Conservation (phyloP, 2,329 filamentous ascomycete genomes). For the Colletotrichum sp. region DNA sequence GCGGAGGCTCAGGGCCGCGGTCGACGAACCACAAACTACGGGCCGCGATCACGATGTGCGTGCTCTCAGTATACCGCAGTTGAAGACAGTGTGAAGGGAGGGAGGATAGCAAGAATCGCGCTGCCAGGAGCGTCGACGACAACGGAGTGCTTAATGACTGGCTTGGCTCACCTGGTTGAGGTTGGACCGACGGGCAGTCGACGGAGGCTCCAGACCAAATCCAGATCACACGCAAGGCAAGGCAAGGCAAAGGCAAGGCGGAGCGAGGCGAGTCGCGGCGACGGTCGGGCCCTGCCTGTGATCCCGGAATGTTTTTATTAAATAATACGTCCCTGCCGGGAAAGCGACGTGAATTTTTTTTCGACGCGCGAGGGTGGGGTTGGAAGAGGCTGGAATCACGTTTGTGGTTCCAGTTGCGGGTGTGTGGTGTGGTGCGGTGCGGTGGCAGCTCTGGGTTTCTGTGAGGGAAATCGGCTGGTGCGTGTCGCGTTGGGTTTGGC, state of each 20-base stretch:
- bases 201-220: slow-evolving; percentile 11
- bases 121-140: slow-evolving; percentile 15
- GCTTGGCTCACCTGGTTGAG: slow-evolving; percentile 18
- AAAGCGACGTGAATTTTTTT: slow-evolving; percentile 8
- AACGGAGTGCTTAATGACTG: slow-evolving; percentile 16
- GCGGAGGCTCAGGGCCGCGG: background rate
- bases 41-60: background rate
- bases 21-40: background rate
- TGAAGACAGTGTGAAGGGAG: background rate
- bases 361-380: slow-evolving; percentile 14
- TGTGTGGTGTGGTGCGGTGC: background rate
- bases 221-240: background rate
- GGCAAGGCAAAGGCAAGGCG: background rate
- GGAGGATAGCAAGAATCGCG: background rate
- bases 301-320: slow-evolving; percentile 18
- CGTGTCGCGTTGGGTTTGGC: slow-evolving; percentile 11
- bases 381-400: slow-evolving; percentile 21
- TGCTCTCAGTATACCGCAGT: slow-evolving; percentile 14
- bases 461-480: background rate
- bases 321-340: slow-evolving; percentile 2
- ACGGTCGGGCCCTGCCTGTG: slow-evolving; percentile 7
- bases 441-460: background rate
- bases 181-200: slow-evolving; percentile 5
- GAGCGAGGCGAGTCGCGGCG: slow-evolving; percentile 2
- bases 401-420: background rate